Percentiles rank a stretch among this genome's conserved stretches.
Conservation (phyloP, 352 stramenopile species). For the Phytophthora agathidicida region DNA sequence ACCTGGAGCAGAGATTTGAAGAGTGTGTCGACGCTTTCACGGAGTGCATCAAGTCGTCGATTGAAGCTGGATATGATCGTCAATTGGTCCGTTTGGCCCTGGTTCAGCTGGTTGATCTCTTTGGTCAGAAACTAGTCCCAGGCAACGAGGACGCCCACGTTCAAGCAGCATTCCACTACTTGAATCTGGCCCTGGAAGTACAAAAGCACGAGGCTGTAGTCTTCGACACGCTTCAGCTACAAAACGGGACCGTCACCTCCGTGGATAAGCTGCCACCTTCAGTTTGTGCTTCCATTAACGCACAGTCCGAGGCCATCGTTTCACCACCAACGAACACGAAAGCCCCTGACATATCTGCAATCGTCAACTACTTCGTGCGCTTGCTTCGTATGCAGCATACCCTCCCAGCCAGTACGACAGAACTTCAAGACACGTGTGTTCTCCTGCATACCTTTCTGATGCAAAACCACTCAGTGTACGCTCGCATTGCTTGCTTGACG, state of each 20-base stretch:
- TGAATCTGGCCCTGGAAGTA: constrained; percentile 55
- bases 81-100: constrained; percentile 53
- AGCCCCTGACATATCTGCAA: constrained; percentile 15
- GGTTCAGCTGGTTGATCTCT: constrained; percentile 73
- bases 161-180: constrained; percentile 76
- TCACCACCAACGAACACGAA: constrained; percentile 6
- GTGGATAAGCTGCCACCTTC: constrained; percentile 57
- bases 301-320: constrained; percentile 13
- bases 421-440: constrained; percentile 42
- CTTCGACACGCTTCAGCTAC: constrained; percentile 70
- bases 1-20: constrained; percentile 20
- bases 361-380: constrained; percentile 72
- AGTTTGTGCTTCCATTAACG: constrained; percentile 40
- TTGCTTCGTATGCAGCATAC: constrained; percentile 53
- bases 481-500: constrained; percentile 55
- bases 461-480: constrained; percentile 65
- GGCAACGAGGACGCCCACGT: constrained; percentile 57
- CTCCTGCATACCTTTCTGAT: constrained; percentile 66
- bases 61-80: constrained; percentile 65
- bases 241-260: constrained; percentile 44
- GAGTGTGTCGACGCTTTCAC: constrained; percentile 23
- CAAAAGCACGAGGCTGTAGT: constrained; percentile 49
- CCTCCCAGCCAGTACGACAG: constrained; percentile 36
- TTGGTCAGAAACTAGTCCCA: constrained; percentile 46
- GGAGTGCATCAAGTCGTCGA: constrained; percentile 46